Evolutionary conservation across 2,329 filamentous ascomycete species (phyloP), one percentile per base, ranked within the genome.

Genomic region (Ceratocystis destructans): DNA sequence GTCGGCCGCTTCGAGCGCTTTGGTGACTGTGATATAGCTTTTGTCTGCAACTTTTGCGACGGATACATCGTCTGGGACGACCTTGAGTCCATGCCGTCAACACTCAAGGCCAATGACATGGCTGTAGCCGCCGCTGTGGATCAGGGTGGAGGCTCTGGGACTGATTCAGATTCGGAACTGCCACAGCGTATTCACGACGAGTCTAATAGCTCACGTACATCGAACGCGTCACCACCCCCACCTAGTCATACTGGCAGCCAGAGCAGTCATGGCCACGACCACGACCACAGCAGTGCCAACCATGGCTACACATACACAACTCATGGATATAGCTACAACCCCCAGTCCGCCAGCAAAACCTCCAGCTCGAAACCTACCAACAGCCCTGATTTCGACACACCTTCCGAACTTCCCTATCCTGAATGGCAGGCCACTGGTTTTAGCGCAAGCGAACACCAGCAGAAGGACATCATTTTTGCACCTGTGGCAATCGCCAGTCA

Each of bases 11-110:
- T 84, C 68, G 79, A 83, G 73, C 77, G 81, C 15, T 79, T 84
- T 64, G 80, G 78, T 53, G 79, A 83, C 41, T 72, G 73, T 48
- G 82, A 84, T 68, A 77, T 83, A 61, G 82, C 79, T 6, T 85
- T 84, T 70, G 76, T 83, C 6, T 85, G 83, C 74, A 82, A 85
- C 73, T 85, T 80, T 71, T 85, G 83, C 74, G 82, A 84, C 71
- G 83, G 83, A 1, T 81, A 82, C 71, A 74, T 85, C 28, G 74
- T 85, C 25, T 85, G 83, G 83, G 77, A 81, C 67, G 80, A 85
- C 71, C 70, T 85, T 41, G 76, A 78, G 69, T 75, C 74, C 62
- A 80, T 84, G 74, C 82, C 82, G 5, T 79, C 79, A 1, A 73
- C 75, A 65, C 46, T 20, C 55, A 59, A 31, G 33, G 31, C 46